These are phyloP conservation scores for Blastomyces parvus DNA, from an alignment of 2,329 filamentous ascomycete species.

Conservation along the genomic window DNA sequence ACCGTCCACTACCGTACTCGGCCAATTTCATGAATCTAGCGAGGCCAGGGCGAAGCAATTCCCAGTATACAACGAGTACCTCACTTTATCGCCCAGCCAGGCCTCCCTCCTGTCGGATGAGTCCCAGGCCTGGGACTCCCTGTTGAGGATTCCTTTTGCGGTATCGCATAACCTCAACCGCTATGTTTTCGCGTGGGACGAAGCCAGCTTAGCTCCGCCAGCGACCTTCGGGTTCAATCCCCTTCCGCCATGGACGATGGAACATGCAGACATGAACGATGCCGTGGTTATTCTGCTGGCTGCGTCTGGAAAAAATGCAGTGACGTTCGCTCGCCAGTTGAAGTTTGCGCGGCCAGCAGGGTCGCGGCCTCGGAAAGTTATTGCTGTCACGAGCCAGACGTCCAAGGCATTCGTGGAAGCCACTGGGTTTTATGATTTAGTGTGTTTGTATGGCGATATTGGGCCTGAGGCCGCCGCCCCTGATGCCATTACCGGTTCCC, in stretches of 20 bases:
- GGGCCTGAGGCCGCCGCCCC: neutral
- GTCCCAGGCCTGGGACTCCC: conserved; percentile 13
- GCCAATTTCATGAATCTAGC: conserved; percentile 17
- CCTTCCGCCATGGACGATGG: conserved; percentile 16
- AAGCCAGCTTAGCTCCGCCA: conserved; percentile 9
- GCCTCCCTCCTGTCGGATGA: conserved; percentile 10
- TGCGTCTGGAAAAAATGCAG: conserved; percentile 19
- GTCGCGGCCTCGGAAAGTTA: conserved; percentile 13
- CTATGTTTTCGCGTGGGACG: conserved; percentile 19
- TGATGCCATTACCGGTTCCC: neutral
- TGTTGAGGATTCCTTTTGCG: conserved; percentile 1
- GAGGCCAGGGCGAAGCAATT: conserved; percentile 17
- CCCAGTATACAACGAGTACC: conserved; percentile 21
- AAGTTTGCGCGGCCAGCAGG: conserved; percentile 16
- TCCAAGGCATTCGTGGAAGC: conserved; percentile 13
- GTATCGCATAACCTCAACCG: conserved; percentile 15
- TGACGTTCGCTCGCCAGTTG: conserved; percentile 18
- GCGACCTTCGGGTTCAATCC: conserved; percentile 7
- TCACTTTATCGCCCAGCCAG: neutral
- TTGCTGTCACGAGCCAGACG: conserved; percentile 19
- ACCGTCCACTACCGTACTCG: conserved; percentile 10
- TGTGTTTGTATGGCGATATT: neutral
- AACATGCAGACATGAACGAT: conserved; percentile 16
- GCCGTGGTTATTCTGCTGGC: conserved; percentile 19
- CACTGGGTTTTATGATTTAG: conserved; percentile 5